phyloP scores from a whole-genome alignment of 2,329 filamentous ascomycete species.

The Akanthomyces dipterigenus region DNA sequence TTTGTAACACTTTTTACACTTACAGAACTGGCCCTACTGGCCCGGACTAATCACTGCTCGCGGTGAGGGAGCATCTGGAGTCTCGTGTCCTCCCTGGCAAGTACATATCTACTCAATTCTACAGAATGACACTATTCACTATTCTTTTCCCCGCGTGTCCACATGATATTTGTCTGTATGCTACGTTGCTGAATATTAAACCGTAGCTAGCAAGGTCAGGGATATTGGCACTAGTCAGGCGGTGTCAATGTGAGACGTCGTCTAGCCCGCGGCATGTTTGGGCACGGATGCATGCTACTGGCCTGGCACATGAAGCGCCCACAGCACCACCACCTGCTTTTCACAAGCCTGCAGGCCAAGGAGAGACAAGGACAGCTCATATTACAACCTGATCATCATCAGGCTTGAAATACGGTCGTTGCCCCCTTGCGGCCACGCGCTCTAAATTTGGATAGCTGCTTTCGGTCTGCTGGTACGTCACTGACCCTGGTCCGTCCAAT shows the following conservation, averaged over 20 bases:
- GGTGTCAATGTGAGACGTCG: conserved; percentile 4
- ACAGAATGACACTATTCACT: neutral
- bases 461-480: too few species aligned
- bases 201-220: neutral
- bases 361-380: neutral
- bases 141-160: neutral
- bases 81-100: neutral
- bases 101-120: neutral
- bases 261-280: neutral
- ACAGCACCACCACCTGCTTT: neutral
- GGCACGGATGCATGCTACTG: conserved; percentile 4
- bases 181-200: neutral
- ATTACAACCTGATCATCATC: conserved; percentile 4
- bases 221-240: neutral
- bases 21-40: conserved; percentile 7
- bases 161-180: neutral
- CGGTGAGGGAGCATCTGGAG: neutral
- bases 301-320: neutral
- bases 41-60: conserved; percentile 8
- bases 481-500: neutral
- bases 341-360: neutral
- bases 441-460: too few species aligned
- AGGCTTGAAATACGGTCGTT: neutral
- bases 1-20: neutral
- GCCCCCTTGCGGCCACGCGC: neutral